phyloP scores from a whole-genome alignment of 345 rosid species.

The Lepidium didymum region DNA sequence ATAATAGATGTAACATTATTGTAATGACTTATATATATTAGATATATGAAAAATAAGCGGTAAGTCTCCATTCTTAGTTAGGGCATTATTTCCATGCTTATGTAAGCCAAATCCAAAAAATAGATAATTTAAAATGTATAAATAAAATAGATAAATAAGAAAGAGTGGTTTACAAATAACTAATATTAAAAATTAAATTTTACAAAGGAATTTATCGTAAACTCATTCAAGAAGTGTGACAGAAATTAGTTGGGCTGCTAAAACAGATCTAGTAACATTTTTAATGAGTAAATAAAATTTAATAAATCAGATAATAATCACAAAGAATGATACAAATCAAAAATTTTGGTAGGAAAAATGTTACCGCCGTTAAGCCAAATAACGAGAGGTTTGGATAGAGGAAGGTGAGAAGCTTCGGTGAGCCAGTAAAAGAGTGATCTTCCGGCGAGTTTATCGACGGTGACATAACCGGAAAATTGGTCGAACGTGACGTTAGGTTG shows the following conservation, averaged over 20 bases:
- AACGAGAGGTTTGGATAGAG: slow-evolving; percentile 66
- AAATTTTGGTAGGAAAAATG: too few relatives aligned
- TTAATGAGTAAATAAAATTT: neutral
- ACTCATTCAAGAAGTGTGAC: neutral
- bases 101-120: slow-evolving; percentile 30
- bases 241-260: neutral
- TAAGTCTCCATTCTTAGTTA: slow-evolving; percentile 30
- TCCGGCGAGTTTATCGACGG: slow-evolving; percentile 55
- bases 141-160: neutral
- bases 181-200: neutral
- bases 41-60: slow-evolving; percentile 13
- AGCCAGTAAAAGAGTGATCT: slow-evolving; percentile 98
- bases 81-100: slow-evolving; percentile 33
- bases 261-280: neutral
- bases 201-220: neutral
- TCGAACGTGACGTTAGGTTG: slow-evolving; percentile 82
- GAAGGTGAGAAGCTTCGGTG: slow-evolving; percentile 55
- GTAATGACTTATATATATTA: neutral
- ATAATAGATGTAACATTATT: neutral
- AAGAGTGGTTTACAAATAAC: neutral
- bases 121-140: neutral
- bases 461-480: slow-evolving; percentile 90
- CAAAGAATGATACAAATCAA: too few relatives aligned
- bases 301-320: neutral
- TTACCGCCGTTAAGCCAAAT: slow-evolving; percentile 99